Percentiles rank a stretch among this genome's conserved stretches.
Conservation (phyloP, 768 basidiomycete genomes). For the Roridomyces roridus region DNA sequence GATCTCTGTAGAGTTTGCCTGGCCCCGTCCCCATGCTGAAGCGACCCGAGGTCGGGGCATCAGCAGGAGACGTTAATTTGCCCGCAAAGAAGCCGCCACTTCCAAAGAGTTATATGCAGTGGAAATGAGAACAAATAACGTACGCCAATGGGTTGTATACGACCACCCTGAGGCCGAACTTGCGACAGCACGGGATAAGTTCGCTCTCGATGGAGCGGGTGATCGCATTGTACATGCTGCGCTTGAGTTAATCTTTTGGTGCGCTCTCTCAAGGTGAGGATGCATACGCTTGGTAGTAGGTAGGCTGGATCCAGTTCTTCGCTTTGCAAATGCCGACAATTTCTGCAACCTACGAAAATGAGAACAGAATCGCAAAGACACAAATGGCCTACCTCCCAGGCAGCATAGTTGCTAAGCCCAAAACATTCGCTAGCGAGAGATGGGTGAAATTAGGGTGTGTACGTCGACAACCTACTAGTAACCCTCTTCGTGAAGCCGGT, state of each 20-base stretch:
- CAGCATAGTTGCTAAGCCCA: slow-evolving; percentile 54
- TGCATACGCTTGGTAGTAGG: slow-evolving; percentile 52
- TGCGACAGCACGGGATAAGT: slow-evolving; percentile 54
- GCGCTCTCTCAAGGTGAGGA: neutral
- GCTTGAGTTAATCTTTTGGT: neutral
- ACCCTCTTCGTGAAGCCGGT: slow-evolving; percentile 50
- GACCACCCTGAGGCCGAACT: slow-evolving; percentile 51
- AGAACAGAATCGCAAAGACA: neutral
- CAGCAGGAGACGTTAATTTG: slow-evolving; percentile 42
- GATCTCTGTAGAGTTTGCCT: slow-evolving; percentile 52
- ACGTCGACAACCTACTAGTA: slow-evolving; percentile 44
- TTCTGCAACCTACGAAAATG: slow-evolving; percentile 47
- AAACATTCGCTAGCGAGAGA: slow-evolving; percentile 45
- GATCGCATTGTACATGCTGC: slow-evolving; percentile 47
- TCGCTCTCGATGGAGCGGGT: slow-evolving; percentile 54
- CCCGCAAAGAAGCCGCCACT: slow-evolving; percentile 56
- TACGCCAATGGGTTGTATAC: slow-evolving; percentile 55
- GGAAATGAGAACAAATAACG: slow-evolving; percentile 7
- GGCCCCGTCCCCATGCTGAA: slow-evolving; percentile 44
- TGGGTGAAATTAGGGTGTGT: neutral
- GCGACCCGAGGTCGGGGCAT: slow-evolving; percentile 43
- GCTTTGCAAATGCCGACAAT: slow-evolving; percentile 53
- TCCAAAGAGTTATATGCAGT: slow-evolving; percentile 7
- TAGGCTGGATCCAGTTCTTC: slow-evolving; percentile 50
- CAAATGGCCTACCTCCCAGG: slow-evolving; percentile 48